Percentiles rank a stretch among this genome's conserved stretches.
Conservation (phyloP, 805 yeast species). For the Nadsonia fulvescens region DNA sequence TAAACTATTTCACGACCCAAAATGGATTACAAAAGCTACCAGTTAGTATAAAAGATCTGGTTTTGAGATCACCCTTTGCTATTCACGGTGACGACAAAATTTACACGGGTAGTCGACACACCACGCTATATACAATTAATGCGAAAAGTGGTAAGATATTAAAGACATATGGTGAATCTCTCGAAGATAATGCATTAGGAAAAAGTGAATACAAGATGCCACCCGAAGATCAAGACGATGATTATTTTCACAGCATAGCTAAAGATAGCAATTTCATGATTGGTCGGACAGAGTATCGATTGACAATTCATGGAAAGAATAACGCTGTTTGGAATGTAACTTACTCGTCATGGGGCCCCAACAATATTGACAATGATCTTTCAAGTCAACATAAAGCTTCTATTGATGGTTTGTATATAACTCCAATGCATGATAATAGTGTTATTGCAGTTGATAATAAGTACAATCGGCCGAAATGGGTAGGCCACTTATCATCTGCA, state of each 20-base stretch:
- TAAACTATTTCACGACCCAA: slow-evolving; percentile 62
- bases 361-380: slow-evolving; percentile 52
- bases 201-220: slow-evolving; percentile 12
- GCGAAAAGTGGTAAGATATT: slow-evolving; percentile 56
- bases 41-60: slow-evolving; percentile 57
- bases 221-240: slow-evolving; percentile 7
- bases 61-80: slow-evolving; percentile 73
- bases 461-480: slow-evolving; percentile 65
- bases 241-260: slow-evolving; percentile 5
- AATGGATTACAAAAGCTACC: slow-evolving; percentile 71
- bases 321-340: slow-evolving; percentile 71
- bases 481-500: slow-evolving; percentile 49
- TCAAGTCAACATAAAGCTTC: slow-evolving; percentile 26
- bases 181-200: slow-evolving; percentile 12
- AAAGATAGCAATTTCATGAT: slow-evolving; percentile 14
- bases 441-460: slow-evolving; percentile 49
- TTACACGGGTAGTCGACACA: slow-evolving; percentile 68
- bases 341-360: slow-evolving; percentile 83
- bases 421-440: slow-evolving; percentile 71
- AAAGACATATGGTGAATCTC: slow-evolving; percentile 44
- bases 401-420: slow-evolving; percentile 55
- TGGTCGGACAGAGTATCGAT: slow-evolving; percentile 21
- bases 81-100: slow-evolving; percentile 59
- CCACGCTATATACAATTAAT: slow-evolving; percentile 61
- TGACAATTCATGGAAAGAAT: slow-evolving; percentile 51